Evolutionary conservation across 805 yeast species (phyloP).

Genomic region (Candida xyloterini): DNA sequence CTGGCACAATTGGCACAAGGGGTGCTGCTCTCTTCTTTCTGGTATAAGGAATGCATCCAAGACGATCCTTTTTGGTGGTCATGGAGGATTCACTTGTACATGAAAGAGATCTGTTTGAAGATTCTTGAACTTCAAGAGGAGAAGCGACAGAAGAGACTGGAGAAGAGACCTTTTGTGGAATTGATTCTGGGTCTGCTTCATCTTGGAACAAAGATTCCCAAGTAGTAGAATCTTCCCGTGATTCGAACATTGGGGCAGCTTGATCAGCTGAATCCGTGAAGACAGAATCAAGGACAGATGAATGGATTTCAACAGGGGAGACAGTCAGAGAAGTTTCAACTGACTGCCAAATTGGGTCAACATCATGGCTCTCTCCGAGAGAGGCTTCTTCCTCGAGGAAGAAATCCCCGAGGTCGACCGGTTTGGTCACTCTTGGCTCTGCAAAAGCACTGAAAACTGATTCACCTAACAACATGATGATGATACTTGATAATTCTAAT

Average conservation of each 20-base stretch:
- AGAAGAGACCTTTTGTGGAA: background rate
- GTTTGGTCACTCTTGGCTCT: conserved; percentile 8
- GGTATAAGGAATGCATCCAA: conserved; percentile 73
- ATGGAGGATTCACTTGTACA: conserved; percentile 14
- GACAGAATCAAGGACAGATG: conserved; percentile 50
- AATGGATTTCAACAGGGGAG: conserved; percentile 53
- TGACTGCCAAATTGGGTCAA: background rate
- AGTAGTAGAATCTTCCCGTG: conserved; percentile 34
- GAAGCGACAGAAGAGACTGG: conserved; percentile 1
- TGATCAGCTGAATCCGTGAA: conserved; percentile 33
- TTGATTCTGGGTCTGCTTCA: conserved; percentile 20
- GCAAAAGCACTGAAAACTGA: conserved; percentile 29
- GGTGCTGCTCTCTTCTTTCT: conserved; percentile 75
- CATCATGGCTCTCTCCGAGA: background rate
- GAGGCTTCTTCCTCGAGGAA: background rate
- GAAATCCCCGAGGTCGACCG: background rate
- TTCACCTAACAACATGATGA: conserved; percentile 34
- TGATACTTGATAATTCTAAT: conserved; percentile 6
- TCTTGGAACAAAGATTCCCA: conserved; percentile 64
- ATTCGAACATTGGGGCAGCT: conserved; percentile 63
- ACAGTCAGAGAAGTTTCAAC: conserved; percentile 21
- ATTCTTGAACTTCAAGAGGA: conserved; percentile 2
- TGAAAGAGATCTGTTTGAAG: conserved; percentile 4
- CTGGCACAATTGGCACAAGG: conserved; percentile 64
- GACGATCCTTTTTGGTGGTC: conserved; percentile 51